phyloP scores from a whole-genome alignment of 768 basidiomycete genomes.

The Termitomyces sp. region DNA sequence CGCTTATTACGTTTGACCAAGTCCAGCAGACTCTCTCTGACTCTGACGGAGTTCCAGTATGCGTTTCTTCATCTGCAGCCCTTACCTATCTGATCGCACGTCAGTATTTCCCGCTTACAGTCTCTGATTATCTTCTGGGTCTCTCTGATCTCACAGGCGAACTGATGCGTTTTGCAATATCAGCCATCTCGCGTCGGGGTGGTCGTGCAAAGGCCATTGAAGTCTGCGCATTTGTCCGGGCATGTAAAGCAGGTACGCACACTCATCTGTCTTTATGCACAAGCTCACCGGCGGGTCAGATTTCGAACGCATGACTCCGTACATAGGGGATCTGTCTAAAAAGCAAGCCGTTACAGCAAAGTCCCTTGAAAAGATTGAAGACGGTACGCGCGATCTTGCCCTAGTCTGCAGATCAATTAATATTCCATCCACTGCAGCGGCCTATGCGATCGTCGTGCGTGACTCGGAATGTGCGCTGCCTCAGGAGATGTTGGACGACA shows the following conservation, averaged over 20 bases:
- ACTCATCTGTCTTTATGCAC: not conserved
- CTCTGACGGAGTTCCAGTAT: slow-evolving; percentile 60
- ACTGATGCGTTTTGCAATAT: slow-evolving; percentile 94
- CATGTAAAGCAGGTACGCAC: slow-evolving; percentile 65
- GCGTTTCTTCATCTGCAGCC: slow-evolving; percentile 26
- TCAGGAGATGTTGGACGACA: slow-evolving; percentile 66
- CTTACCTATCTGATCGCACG: slow-evolving; percentile 6
- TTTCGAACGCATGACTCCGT: slow-evolving; percentile 74
- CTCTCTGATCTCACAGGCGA: slow-evolving; percentile 95
- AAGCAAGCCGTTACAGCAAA: slow-evolving; percentile 85
- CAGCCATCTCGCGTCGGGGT: slow-evolving; percentile 67
- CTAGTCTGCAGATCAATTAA: not conserved
- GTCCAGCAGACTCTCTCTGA: slow-evolving; percentile 68
- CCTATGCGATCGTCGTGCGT: slow-evolving; percentile 70
- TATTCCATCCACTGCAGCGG: slow-evolving; percentile 47
- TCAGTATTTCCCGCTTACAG: slow-evolving; percentile 77
- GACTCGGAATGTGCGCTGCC: slow-evolving; percentile 73
- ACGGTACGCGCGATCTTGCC: slow-evolving; percentile 49
- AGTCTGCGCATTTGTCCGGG: slow-evolving; percentile 70
- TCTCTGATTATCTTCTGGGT: slow-evolving; percentile 88
- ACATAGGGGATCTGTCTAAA: slow-evolving; percentile 72
- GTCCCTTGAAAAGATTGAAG: slow-evolving; percentile 94
- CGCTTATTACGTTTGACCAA: slow-evolving; percentile 64
- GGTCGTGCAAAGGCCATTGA: slow-evolving; percentile 61
- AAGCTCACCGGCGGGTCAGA: slow-evolving; percentile 39